Base-by-base conservation (phyloP, 2,329 filamentous ascomycete species). In the Nemania diffusa region DNA sequence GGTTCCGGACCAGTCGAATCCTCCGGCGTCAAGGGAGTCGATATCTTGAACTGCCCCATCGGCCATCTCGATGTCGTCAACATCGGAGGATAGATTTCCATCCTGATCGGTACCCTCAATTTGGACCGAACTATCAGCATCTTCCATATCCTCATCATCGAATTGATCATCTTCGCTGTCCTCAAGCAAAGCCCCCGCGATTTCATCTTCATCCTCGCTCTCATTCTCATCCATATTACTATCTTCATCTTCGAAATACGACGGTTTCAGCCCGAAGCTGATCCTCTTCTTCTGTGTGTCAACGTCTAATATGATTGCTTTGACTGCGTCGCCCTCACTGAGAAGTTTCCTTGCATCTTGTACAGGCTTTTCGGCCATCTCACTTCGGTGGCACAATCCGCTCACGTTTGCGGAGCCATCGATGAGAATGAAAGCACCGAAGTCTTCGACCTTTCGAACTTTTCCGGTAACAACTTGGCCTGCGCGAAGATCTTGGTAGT, bases 401-500 rank as follows among this genome's bases (percentile, higher is more conserved):
- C 95, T 97, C 69, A 99, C 89, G 73, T 97, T 97, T 62, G 88
- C 85, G 4, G 94, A 97, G 67, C 91, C 90, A 78, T 97, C 93
- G 22, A 99, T 84, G 50, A 97, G 88, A 73, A 99, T 92, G 78
- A 99, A 99, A 5, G 95, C 95, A 71, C 96, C 96, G 78, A 94
- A 99, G 34, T 97, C 92, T 76, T 97, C 93, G 1, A 98, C 94
- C 80, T 97, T 97, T 74, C 94, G 91, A 63, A 99, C 89, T 77
- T 93, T 97, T 56, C 94, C 96, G 13, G 92, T 97, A 37, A 99
- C 87, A 34, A 94, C 83, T 79, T 97, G 92, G 6, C 94, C 94
- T 69, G 87, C 83, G 76, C 91, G 88, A 64, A 98, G 83, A 72
- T 97, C 92, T n/a, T 85, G 84, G 69, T 95, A 91, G 0, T 87